Evolutionary conservation across 768 basidiomycete genomes (phyloP).

Genomic region (Boletus eberwhitei): DNA sequence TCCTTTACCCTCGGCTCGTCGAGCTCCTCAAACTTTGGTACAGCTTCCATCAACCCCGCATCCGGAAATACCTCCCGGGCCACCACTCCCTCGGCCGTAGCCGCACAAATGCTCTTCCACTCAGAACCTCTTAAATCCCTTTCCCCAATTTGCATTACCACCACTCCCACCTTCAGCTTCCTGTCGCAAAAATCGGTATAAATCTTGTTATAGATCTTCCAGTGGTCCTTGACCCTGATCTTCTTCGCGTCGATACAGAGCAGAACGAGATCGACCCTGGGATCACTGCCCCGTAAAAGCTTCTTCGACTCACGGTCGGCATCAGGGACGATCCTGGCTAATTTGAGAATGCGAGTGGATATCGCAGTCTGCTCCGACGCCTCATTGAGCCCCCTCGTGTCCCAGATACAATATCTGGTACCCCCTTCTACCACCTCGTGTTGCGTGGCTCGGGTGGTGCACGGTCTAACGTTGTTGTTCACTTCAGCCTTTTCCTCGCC

Average conservation of each 20-base stretch:
- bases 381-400: slow-evolving; percentile 27
- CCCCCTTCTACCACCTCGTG: slow-evolving; percentile 11
- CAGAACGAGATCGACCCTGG: slow-evolving; percentile 17
- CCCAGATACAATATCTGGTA: slow-evolving; percentile 18
- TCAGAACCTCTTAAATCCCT: not conserved
- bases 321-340: slow-evolving; percentile 1
- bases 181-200: slow-evolving; percentile 11
- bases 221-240: slow-evolving; percentile 10
- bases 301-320: slow-evolving; percentile 19
- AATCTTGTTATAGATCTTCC: slow-evolving; percentile 22
- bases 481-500: slow-evolving; percentile 12
- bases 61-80: slow-evolving; percentile 9
- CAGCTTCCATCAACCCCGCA: slow-evolving; percentile 14
- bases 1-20: slow-evolving; percentile 12
- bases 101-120: slow-evolving; percentile 20
- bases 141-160: slow-evolving; percentile 14
- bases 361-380: slow-evolving; percentile 1
- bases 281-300: slow-evolving; percentile 12
- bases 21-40: slow-evolving; percentile 14
- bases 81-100: slow-evolving; percentile 5
- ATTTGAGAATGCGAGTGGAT: not conserved
- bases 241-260: slow-evolving; percentile 22
- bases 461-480: slow-evolving; percentile 19
- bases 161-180: slow-evolving; percentile 13
- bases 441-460: slow-evolving; percentile 4